Base-by-base conservation (phyloP, 305 asterid genomes). In the Plantago coronopus region DNA sequence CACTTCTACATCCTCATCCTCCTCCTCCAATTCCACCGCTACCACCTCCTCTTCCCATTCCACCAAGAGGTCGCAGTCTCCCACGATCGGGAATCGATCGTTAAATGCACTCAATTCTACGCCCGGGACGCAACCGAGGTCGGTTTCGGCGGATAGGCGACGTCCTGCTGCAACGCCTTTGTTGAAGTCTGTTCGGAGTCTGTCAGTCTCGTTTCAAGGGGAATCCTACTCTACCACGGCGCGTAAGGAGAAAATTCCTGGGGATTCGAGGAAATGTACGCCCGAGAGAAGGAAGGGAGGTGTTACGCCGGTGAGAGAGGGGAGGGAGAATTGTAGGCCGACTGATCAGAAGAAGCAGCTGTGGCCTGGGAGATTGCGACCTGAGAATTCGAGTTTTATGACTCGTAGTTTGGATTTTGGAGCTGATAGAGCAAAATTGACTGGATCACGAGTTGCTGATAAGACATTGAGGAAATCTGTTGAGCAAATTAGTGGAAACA, bases 181-280 rank as follows among this genome's bases (percentile, higher is more conserved):
- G 72, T 72, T 76, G 76, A 68, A 76, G 61, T 83, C 97, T 15
- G 74, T 78, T 62, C 75, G 91, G 80, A 83, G 91, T 62, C 71
- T 82, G 34, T 83, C 96, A 0, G 95, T 83, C 25, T 88, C 97
- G 48, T 88, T 90, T 79, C 96, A 88, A 77, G 96, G 96, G 48
- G 83, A 83, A 51, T 73, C 96, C 72, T 79, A 77, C 53, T 70
- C 87, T 12, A 29, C 72, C 46, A 78, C 85, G 43, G 72, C 68
- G 72, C 76, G 85, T 76, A 83, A 79, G 72, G 83, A 95, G 34
- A 91, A 84, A 74, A 81, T 95, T 22, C 94, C 91, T 22, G 15
- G 15, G 3, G 83, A 69, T 80, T 27, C 69, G 21, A 81, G 79
- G 74, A 90, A 73, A 68, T 79, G 76, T 21, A 82, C 91, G 69